Base-by-base conservation (phyloP, 306 rosid genomes). In the Trichosanthes cucumerina region DNA sequence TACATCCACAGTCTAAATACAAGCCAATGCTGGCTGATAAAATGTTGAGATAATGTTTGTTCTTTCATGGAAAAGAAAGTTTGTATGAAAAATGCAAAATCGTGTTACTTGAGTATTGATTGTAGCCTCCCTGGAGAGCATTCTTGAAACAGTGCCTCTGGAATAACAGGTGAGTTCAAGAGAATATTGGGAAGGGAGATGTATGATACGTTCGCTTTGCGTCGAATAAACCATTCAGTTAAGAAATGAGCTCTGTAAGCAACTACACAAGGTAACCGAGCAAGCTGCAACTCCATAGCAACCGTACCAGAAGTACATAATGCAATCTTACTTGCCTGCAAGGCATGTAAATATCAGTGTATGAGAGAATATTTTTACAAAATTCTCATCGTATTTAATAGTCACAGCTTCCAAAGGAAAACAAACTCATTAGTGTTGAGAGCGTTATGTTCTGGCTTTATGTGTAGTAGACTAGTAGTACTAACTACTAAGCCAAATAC, bases 261-360 rank as follows among this genome's bases (percentile, higher is more conserved):
- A 36, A 94, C 91, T 41, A 91, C 85, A 71, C 96, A 94, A 16
- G 98, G 98, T 77, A 87, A 76, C 52, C 92, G 88, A 47, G 96
- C 95, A 85, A 94, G 92, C 85, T 94, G 96, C 86, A 90, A 76
- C 90, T 91, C 97, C 58, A 87, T 83, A 72, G 92, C 90, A 58
- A 86, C 96, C 13, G 98, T 92, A 73, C 98, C 98, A 14, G 97
- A 95, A 78, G 98, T 81, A 81, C 98, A 95, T 75, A 95, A 84
- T 0, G 97, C 97, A 70, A 87, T 96, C 75, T 63, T 91, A 79
- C 98, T 90, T 9, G 96, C 98, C 97, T 92, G 92, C 78, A 83
- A 87, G 53, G 15, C 33, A 80, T 44, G 60, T 18, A 21, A 41
- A 16, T 3, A 46, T 56, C 21, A 33, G 43, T 39, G n/a, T 56